Percentiles rank a stretch among this genome's conserved stretches.
phyloP scores from a whole-genome alignment of 768 basidiomycete species.

The Rhizopogon sp. region DNA sequence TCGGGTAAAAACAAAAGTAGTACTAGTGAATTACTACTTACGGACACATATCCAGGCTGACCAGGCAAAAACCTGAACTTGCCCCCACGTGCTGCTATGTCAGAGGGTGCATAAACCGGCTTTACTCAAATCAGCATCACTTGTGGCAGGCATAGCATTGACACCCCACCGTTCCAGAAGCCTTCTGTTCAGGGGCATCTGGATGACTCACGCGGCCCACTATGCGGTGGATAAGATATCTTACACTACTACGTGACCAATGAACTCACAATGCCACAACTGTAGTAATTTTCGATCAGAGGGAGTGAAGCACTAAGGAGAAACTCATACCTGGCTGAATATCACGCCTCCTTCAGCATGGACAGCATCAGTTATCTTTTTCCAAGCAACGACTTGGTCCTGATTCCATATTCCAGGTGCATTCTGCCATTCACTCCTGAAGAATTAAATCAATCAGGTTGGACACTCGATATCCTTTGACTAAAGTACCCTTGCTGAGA shows the following conservation, averaged over 20 bases:
- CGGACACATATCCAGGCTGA: constrained; percentile 34
- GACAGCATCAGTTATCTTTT: constrained; percentile 40
- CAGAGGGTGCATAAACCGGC: constrained; percentile 43
- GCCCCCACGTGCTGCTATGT: constrained; percentile 36
- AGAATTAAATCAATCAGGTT: not conserved
- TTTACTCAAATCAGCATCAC: constrained; percentile 7
- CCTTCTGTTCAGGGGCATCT: constrained; percentile 34
- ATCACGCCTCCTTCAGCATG: constrained; percentile 41
- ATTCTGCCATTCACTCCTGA: constrained; percentile 38
- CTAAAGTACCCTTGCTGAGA: constrained; percentile 35
- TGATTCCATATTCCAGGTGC: constrained; percentile 44
- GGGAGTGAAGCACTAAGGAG: not conserved
- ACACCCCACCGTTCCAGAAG: constrained; percentile 26
- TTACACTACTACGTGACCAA: not conserved
- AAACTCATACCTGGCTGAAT: constrained; percentile 35
- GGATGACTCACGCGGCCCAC: constrained; percentile 34
- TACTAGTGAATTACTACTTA: constrained; percentile 16
- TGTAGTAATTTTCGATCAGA: constrained; percentile 5
- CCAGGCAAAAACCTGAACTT: constrained; percentile 37
- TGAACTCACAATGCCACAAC: constrained; percentile 34
- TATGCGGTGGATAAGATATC: constrained; percentile 7
- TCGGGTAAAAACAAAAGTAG: not conserved
- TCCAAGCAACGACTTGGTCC: constrained; percentile 41
- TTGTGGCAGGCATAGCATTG: not conserved
- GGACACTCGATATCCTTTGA: not conserved